These are phyloP conservation scores for Rhynchosporium agropyri DNA, from an alignment of 2,329 filamentous ascomycete genomes.

Conservation along the genomic window DNA sequence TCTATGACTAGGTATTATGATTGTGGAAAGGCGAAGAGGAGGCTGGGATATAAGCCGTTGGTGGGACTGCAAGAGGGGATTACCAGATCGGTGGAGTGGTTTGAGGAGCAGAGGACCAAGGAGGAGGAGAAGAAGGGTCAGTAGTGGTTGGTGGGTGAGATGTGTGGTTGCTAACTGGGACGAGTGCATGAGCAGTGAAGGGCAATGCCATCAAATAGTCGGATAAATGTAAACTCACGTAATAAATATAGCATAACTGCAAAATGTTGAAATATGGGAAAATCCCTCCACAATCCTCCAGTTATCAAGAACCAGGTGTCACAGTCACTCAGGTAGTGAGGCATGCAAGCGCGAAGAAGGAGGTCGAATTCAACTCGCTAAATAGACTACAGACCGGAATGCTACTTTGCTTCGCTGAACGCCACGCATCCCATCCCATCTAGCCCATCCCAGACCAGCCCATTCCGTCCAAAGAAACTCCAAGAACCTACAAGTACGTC, in stretches of 20 bases:
- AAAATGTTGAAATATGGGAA: background rate
- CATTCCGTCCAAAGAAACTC: background rate
- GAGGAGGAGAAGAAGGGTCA: conserved; percentile 40
- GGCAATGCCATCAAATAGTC: background rate
- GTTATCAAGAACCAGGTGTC: background rate
- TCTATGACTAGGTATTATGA: conserved; percentile 79
- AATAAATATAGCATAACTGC: background rate
- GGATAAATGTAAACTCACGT: background rate
- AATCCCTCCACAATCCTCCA: background rate
- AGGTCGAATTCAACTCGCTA: conserved; percentile 7
- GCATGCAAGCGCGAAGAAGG: background rate
- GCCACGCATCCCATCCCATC: background rate
- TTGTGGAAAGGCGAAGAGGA: conserved; percentile 72
- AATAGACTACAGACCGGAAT: background rate
- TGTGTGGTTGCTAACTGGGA: background rate
- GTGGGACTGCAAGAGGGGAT: conserved; percentile 68
- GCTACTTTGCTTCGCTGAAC: background rate
- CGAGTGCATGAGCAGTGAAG: background rate
- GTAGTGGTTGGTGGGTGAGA: conserved; percentile 18
- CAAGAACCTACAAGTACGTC: background rate
- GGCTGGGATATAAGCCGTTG: conserved; percentile 70
- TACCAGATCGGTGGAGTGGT: conserved; percentile 36
- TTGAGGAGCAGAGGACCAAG: conserved; percentile 32
- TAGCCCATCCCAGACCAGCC: background rate
- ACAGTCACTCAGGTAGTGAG: background rate